Evolutionary conservation across 768 basidiomycete genomes (phyloP), one percentile per base, ranked within the genome.

Genomic region (Fistulinella prunicolor): DNA sequence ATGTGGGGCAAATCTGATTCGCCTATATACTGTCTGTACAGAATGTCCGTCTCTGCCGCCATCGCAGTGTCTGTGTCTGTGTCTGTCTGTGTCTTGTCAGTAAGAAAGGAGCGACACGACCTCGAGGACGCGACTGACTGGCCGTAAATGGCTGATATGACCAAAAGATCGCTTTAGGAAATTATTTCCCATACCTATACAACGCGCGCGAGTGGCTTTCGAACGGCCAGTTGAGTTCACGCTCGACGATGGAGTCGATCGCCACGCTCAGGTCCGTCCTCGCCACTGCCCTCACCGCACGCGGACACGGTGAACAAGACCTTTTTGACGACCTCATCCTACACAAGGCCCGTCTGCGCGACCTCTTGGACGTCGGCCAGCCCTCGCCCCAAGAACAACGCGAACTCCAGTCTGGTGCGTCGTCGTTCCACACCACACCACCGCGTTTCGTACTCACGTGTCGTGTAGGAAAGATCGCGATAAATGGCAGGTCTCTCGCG

Each of bases 1-100:
- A 97, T 86, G 55, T 83, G 81, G 6, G 83, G 82, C 37, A 93
- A 76, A 68, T 93, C 90, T 7, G 77, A 70, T 70, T 91, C 88
- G 59, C 88, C 87, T 42, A 69, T 55, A 66, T 93, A 92, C 57
- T 78, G 78, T 55, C 89, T 79, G 70, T 92, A 93, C 46, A 71
- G 20, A 17, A 61, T 60, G 16, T 46, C 61, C 51, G 85, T 81
- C 49, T 57, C 55, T 17, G 60, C 12, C 65, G 63, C 68, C 39
- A 42, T 28, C 10, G 26, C 10, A 6, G 26, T 28, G n/a, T n/a
- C n/a, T n/a, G n/a, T n/a, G n/a, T n/a, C n/a, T n/a, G n/a, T n/a
- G n/a, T n/a, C n/a, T n/a, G n/a, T n/a, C n/a, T n/a, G n/a, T n/a
- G n/a, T n/a, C n/a, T n/a, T n/a, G n/a, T n/a, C n/a, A n/a, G n/a